Base-by-base conservation (phyloP, 768 basidiomycete species). In the Boletus subcaerulescens region DNA sequence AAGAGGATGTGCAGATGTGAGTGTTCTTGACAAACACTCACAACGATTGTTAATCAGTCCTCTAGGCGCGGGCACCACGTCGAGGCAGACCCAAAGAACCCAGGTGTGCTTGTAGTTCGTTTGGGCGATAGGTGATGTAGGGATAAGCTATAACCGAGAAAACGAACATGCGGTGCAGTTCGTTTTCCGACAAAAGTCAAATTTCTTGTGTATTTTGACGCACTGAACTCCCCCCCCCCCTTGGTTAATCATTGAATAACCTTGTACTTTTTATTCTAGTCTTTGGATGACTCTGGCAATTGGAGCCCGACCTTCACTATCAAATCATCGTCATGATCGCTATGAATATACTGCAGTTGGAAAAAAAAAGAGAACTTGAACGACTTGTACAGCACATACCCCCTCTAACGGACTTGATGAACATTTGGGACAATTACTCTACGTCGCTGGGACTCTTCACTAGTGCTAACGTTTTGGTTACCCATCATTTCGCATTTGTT, bases 71-170 rank as follows among this genome's bases (percentile, higher is more conserved):
- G 82, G 51, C 74, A 96, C 11, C 72, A 75, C 2, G 87, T 92
- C 5, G 76, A 85, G 48, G 71, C 93, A 9, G 94, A 98, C 70
- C 85, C 88, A 8, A 70, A 78, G 40, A 98, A 98, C 60, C 67
- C 82, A 0, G 95, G 95, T 4, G 91, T 98, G 4, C 76, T 98
- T 15, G 75, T 94, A 45, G 91, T 95, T 9, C 80, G 82, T 13
- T 53, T 59, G 29, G 50, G 29, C 32, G 15, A 24, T 13, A 24
- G 33, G 40, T 55, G 43, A 33, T 18, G 35, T 18, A 35, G 13
- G 33, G 33, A 11, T 33, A n/a, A n/a, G n/a, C n/a, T n/a, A n/a
- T n/a, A n/a, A n/a, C n/a, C n/a, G n/a, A n/a, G n/a, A n/a, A n/a
- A n/a, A n/a, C n/a, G n/a, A n/a, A n/a, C n/a, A n/a, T n/a, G n/a